Evolutionary conservation across 306 rosid species (phyloP).

Genomic region (Vachellia pachyceras): DNA sequence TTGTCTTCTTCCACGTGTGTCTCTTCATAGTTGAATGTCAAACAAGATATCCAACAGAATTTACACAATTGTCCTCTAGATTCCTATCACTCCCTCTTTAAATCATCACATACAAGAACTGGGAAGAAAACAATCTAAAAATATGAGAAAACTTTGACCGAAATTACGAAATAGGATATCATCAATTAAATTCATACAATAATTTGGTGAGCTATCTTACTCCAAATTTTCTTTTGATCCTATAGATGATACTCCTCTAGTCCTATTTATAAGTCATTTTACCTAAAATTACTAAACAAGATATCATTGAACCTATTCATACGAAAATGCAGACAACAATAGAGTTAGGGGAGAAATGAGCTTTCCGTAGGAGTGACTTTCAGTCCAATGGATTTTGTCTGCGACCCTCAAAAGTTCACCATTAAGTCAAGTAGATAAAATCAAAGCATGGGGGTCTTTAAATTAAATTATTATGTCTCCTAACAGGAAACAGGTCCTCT

Average conservation of each 20-base stretch:
- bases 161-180: conserved; percentile 15
- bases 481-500: neutral
- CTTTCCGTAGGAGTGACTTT: neutral
- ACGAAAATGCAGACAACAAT: neutral
- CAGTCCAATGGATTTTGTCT: conserved; percentile 18
- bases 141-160: neutral
- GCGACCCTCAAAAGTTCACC: conserved; percentile 15
- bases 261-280: too few species aligned
- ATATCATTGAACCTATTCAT: too few species aligned
- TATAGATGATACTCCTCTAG: neutral
- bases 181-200: conserved; percentile 17
- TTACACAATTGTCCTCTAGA: too few species aligned
- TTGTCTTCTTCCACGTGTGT: too few species aligned
- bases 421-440: conserved; percentile 18
- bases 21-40: too few species aligned
- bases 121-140: neutral
- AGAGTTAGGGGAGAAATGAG: conserved; percentile 15
- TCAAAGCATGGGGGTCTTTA: conserved; percentile 1
- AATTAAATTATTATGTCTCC: neutral
- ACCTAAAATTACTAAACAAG: too few species aligned
- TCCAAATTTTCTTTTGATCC: neutral
- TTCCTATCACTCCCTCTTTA: conserved; percentile 31
- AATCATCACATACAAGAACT: conserved; percentile 24
- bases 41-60: too few species aligned
- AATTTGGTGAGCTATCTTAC: conserved; percentile 14